Evolutionary conservation across 2,329 filamentous ascomycete genomes (phyloP), one percentile per base, ranked within the genome.

Genomic region (Trichoderma simmonsii): DNA sequence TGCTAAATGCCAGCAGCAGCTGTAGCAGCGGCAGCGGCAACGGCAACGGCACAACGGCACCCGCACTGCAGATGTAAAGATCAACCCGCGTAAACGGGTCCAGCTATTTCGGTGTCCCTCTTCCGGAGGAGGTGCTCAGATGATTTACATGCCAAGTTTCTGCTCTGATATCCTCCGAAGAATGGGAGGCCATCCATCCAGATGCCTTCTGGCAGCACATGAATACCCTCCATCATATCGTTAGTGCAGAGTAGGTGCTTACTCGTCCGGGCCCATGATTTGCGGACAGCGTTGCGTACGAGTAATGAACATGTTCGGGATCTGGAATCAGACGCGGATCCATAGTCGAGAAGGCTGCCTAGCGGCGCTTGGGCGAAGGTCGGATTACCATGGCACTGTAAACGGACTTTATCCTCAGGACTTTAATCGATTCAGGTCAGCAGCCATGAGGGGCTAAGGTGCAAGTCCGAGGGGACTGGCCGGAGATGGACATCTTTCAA

Each of bases 191-290:
- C 51, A 21, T 60, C 28, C 11, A 15, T 57, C 24, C 24, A 43
- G 18, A 14, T 39, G 18, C 4, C 15, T 26, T 34, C 24, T 39
- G 51, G 15, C 18, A 6, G 18, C 32, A 34, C 30, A 57, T 11
- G 14, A 43, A 24, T 32, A 21, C 11, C 26, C 56, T 67, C 64
- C 21, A 9, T 57, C 21, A 6, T 57, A 21, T 11, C 24, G n/a
- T 21, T 34, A 66, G 30, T 28, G 26, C 48, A 24, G 26, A 67
- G 51, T 59, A 59, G 64, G 64, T 67, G 64, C 64, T 67, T 67
- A 67, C 64, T 30, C 32, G 43, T 8, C 32, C 59, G 36, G 32
- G 21, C 18, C 14, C 32, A 9, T 15, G 34, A 11, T 43, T 51
- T 34, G 18, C 43, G 48, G 28, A 34, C 18, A 21, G 30, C 26